Base-by-base conservation (phyloP, 2,329 filamentous ascomycete species). In the Xylariaceae sp. region DNA sequence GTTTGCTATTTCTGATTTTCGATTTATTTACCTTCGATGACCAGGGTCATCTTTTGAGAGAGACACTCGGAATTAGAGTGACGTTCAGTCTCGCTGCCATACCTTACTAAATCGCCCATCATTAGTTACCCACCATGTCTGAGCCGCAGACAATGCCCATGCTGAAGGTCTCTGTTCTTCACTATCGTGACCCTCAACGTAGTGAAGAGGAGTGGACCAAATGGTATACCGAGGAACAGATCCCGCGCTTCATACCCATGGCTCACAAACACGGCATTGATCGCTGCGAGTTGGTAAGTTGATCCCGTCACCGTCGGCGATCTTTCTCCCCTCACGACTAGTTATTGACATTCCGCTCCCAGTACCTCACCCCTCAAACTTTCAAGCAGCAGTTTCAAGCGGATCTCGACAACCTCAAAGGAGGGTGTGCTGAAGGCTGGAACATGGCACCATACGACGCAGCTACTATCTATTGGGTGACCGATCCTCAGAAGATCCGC, bases 401-500 rank as follows among this genome's bases (percentile, higher is more conserved):
- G 4, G 42, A 51, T 37, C 38, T 51, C 9, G 44, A 51, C 4
- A 22, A 49, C 1, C 16, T 45, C 8, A 49, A 47, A 36, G 38
- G 41, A 15, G 7, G 35, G 40, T 9, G 34, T 19, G 34, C 35
- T 16, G 40, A 17, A 16, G 47, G 47, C 8, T 49, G 42, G 42
- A 49, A 45, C 29, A 45, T 51, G 38, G 42, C 47, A 15, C 44
- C 44, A 3, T 46, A 45, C 18, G 46, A 51, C 11, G 44, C 40
- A 13, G 42, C 44, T 9, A 26, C 34, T 9, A 46, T 45, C 24
- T 52, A 50, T 38, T 51, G 47, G 44, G 33, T 42, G 1, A 31
- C 26, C 8, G 41, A 46, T 16, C 32, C 36, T 1, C 38, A 51
- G 62, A 48, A 47, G 32, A 9, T 51, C 18, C 40, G 44, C n/a